Base-by-base conservation (phyloP, 495 filamentous ascomycete genomes). In the Xylaria sp. region DNA sequence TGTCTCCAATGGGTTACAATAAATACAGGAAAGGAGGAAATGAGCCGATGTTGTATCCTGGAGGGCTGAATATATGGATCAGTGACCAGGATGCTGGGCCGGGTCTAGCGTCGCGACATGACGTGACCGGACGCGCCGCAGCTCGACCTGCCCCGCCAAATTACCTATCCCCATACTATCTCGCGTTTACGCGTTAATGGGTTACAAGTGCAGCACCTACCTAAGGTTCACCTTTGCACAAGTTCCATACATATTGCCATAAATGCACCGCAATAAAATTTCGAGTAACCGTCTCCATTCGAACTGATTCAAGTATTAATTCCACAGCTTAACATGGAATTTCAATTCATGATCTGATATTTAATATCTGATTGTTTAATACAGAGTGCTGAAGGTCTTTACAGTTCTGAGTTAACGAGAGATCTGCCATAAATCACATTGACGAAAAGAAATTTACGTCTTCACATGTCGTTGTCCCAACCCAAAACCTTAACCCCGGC, bases 71-170 rank as follows among this genome's bases (percentile, higher is more conserved):
- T 40, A 67, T 53, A 37, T 59, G 57, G 50, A 59, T 33, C n/a
- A 26, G 43, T 43, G 52, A n/a, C 33, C 33, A 12, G 24, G 15
- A 41, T 61, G 57, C 33, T 61, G 35, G 29, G n/a, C n/a, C 7
- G 31, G 59, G 7, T 21, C 2, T 29, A 46, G 61, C 41, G 48
- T 57, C 57, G 69, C 46, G 52, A 57, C 46, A 63, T 53, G 69
- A 71, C 57, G 68, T 70, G 68, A 43, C 67, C 17, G 58, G 68
- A 69, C 58, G 68, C 68, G 64, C 64, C 31, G 15, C 29, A 31
- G 46, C 31, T 29, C 11, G 43, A 35, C 15, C 24, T 58, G 46
- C 68, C 69, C 69, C 67, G 57, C 67, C 12, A 61, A 61, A 3
- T 40, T 24, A 14, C 17, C 26, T 31, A 17, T 3, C 21, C 64